Evolutionary conservation across 371 early-diverging fungal species (phyloP).

Genomic region (Apophysomyces trapeziformis): DNA sequence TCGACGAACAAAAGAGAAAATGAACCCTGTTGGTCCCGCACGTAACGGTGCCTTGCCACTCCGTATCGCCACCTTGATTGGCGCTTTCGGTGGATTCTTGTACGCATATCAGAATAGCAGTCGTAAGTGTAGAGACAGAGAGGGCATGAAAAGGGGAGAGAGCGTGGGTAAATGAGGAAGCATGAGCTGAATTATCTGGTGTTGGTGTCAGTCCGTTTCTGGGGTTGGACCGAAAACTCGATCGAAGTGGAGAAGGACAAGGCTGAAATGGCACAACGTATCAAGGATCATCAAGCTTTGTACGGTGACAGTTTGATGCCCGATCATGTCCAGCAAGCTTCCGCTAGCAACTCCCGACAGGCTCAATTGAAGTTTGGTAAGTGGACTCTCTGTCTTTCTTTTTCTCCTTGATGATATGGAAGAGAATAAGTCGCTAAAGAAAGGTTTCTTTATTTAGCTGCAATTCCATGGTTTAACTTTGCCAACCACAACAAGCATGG

Average conservation of each 20-base stretch:
- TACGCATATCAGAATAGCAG: slow-evolving; percentile 69
- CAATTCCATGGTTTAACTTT: slow-evolving; percentile 84
- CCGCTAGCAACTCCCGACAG: slow-evolving; percentile 75
- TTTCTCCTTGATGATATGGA: too few species aligned
- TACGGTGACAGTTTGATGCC: slow-evolving; percentile 72
- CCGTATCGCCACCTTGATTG: slow-evolving; percentile 54
- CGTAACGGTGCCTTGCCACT: slow-evolving; percentile 58
- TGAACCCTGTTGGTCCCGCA: slow-evolving; percentile 51
- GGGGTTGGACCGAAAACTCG: slow-evolving; percentile 91
- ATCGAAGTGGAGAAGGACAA: slow-evolving; percentile 78
- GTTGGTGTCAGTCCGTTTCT: slow-evolving; percentile 80
- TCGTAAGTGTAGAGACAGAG: slow-evolving; percentile 51
- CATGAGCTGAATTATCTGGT: not conserved
- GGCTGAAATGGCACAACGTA: slow-evolving; percentile 65
- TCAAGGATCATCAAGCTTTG: slow-evolving; percentile 73
- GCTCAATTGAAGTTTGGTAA: slow-evolving; percentile 73
- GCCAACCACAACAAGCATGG: slow-evolving; percentile 83
- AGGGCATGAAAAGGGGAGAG: not conserved
- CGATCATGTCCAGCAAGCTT: slow-evolving; percentile 62
- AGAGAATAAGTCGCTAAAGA: too few species aligned
- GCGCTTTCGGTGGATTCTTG: slow-evolving; percentile 74
- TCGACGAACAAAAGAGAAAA: slow-evolving; percentile 31
- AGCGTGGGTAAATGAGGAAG: not conserved
- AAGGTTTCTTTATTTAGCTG: slow-evolving; percentile 39
- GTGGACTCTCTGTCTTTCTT: slow-evolving; percentile 8